Evolutionary conservation across 2,329 filamentous ascomycete species (phyloP), one percentile per base, ranked within the genome.

Genomic region (Epichloe sibirici): DNA sequence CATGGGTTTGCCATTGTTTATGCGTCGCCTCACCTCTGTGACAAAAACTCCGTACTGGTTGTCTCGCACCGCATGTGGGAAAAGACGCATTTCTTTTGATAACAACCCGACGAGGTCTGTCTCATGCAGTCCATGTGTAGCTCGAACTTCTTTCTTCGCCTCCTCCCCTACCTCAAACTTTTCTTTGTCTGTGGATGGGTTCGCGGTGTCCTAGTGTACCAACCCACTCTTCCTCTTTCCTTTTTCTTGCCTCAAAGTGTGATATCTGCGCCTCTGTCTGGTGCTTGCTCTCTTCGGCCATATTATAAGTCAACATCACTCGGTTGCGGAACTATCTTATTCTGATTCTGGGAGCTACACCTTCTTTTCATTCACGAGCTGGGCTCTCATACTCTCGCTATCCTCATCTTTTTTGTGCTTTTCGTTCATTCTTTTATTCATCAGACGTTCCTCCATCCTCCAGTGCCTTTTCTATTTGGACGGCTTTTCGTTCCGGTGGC

Each of bases 21-120:
- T 21, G 40, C 40, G 4, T 43, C 40, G n/a, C 40, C 40, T 21
- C 40, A 12, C 40, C 17, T 43, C 17, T 13, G 40, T 43, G 8
- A 43, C 40, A 43, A 43, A 9, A 17, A 11, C 40, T 43, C 40
- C 40, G 17, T 43, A 23, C 17, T 21, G 21, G 28, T 43, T 45
- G 44, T 45, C 44, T 45, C n/a, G 44, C 25, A 17, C 42, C 21
- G 21, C 17, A 23, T 28, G 23, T 34, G 21, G 34, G 13, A 35
- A 44, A 43, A 17, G n/a, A 35, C 15, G 13, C 37, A 17, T 51
- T 45, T 39, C 49, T 56, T 44, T 39, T 56, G 45, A 17, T 21
- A n/a, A 42, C 21, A 38, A 17, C 44, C 46, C 15, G 37, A 13
- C 2, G 48, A 47, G 51, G 47, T 53, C 48, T 53, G 34, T 23